A percentile compares a stretch with the other conserved stretches of the same genome.
phyloP scores from a whole-genome alignment of 108 stramenopile genomes.

The Nitzschia inconspicua region DNA sequence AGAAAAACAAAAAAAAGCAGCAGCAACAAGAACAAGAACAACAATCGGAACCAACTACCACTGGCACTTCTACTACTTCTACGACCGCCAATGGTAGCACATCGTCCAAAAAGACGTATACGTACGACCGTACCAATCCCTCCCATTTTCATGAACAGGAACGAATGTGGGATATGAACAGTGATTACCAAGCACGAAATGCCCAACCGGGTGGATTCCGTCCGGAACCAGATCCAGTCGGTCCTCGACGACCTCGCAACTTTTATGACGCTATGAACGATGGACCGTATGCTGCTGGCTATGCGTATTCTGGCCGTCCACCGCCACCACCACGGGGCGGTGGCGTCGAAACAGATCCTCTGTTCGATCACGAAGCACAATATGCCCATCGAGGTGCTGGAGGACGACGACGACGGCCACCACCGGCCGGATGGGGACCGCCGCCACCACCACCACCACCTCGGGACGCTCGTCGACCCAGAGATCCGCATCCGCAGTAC shows the following conservation, averaged over 20 bases:
- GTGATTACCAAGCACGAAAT: constrained; percentile 1
- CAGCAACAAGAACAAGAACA: not conserved
- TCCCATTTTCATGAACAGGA: not conserved
- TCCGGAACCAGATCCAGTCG: constrained; percentile 2
- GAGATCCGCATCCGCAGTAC: not conserved
- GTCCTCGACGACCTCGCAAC: not conserved
- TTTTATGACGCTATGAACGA: not conserved
- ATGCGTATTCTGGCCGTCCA: too few species aligned
- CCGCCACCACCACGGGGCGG: not conserved
- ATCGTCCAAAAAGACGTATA: too few species aligned
- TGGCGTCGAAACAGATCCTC: constrained; percentile 3
- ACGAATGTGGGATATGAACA: not conserved
- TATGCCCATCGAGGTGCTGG: not conserved
- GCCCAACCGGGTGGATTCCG: too few species aligned
- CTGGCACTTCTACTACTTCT: not conserved
- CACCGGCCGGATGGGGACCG: too few species aligned
- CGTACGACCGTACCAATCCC: not conserved
- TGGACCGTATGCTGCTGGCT: not conserved
- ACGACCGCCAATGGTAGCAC: not conserved
- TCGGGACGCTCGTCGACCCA: not conserved
- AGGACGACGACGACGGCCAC: not conserved
- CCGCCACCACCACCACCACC: too few species aligned
- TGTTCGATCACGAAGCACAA: constrained; percentile 2
- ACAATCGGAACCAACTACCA: not conserved
- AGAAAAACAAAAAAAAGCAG: not conserved